Conservation (phyloP, 345 rosid genomes). For the Populus simonii region DNA sequence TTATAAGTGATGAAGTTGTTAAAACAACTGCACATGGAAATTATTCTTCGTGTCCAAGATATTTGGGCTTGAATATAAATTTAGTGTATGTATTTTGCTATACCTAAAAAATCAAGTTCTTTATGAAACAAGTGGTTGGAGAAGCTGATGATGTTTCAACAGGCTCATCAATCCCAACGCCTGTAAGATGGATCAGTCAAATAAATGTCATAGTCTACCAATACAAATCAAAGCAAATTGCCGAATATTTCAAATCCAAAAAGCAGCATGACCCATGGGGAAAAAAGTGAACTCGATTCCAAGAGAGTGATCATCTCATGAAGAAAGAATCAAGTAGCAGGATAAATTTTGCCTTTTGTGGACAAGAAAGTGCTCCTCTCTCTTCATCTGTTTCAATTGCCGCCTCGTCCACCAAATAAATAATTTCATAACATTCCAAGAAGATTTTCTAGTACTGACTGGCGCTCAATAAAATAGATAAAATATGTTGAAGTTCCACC, state of each 20-base stretch:
- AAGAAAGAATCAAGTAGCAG: slow-evolving; percentile 41
- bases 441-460: neutral
- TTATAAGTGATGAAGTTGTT: neutral
- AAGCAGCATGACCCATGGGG: neutral
- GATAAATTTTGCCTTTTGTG: slow-evolving; percentile 51
- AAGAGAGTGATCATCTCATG: neutral
- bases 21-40: no score
- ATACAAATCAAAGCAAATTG: neutral
- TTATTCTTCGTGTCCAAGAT: no score
- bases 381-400: slow-evolving; percentile 75
- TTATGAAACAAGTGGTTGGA: slow-evolving; percentile 45
- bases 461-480: neutral
- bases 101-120: no score
- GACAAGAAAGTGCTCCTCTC: slow-evolving; percentile 54
- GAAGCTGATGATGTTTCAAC: slow-evolving; percentile 58
- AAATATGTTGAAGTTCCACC: neutral
- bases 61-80: no score
- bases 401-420: slow-evolving; percentile 69
- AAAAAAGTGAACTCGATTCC: neutral
- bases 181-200: slow-evolving; percentile 35
- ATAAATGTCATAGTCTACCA: neutral
- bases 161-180: slow-evolving; percentile 67
- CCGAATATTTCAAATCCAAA: neutral
- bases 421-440: neutral
- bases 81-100: rapidly evolving